These are phyloP conservation scores for Rhizopus stolonifer DNA, from an alignment of 371 early-diverging fungal genomes.

Conservation along the genomic window DNA sequence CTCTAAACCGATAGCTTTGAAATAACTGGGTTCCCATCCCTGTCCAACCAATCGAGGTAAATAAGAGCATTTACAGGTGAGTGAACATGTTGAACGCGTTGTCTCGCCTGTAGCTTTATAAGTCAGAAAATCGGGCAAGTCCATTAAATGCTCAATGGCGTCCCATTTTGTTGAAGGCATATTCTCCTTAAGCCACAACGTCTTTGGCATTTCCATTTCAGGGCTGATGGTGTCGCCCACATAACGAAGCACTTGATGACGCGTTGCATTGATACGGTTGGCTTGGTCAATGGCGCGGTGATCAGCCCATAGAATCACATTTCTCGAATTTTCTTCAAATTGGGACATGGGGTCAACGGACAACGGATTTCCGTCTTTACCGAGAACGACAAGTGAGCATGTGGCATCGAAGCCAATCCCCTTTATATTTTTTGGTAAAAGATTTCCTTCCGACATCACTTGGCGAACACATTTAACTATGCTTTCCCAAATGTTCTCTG, in stretches of 20 bases:
- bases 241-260: constrained; percentile 56
- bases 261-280: constrained; percentile 59
- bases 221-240: constrained; percentile 68
- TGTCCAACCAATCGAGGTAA: constrained; percentile 38
- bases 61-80: constrained; percentile 75
- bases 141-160: constrained; percentile 60
- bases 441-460: constrained; percentile 35
- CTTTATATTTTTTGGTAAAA: constrained; percentile 39
- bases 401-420: constrained; percentile 82
- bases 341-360: constrained; percentile 46
- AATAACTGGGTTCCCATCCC: constrained; percentile 66
- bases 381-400: constrained; percentile 67
- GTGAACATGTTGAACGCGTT: constrained; percentile 60
- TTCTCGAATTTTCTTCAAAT: constrained; percentile 44
- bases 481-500: constrained; percentile 67
- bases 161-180: constrained; percentile 50
- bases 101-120: constrained; percentile 60
- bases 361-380: constrained; percentile 50
- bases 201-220: constrained; percentile 80
- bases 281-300: constrained; percentile 72
- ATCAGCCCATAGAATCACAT: constrained; percentile 79
- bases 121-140: constrained; percentile 74
- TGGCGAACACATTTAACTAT: constrained; percentile 48
- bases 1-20: constrained; percentile 54
- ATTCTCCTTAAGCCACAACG: constrained; percentile 67